Evolutionary conservation across 805 yeast genomes (phyloP).

Genomic region (Cyberlindnera mississippiensis): DNA sequence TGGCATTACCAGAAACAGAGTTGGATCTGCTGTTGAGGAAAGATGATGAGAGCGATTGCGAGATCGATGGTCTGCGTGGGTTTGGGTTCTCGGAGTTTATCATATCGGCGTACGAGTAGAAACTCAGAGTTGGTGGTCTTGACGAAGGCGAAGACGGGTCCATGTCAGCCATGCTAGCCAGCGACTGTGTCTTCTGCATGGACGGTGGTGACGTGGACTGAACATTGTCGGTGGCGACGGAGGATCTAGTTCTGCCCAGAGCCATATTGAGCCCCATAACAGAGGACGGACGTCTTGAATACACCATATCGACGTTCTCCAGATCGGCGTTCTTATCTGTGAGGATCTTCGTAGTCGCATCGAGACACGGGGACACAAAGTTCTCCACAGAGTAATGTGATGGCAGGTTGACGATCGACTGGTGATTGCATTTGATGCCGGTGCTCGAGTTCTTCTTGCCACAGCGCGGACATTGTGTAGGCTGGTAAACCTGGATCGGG

Average conservation of each 20-base stretch:
- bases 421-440: slow-evolving; percentile 25
- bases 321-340: slow-evolving; percentile 55
- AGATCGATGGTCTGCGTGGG: slow-evolving; percentile 58
- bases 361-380: slow-evolving; percentile 76
- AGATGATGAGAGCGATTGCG: slow-evolving; percentile 38
- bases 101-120: slow-evolving; percentile 80
- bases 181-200: slow-evolving; percentile 23
- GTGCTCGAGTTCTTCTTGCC: slow-evolving; percentile 21
- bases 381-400: slow-evolving; percentile 51
- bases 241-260: slow-evolving; percentile 34
- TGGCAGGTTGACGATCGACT: slow-evolving; percentile 31
- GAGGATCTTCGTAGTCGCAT: slow-evolving; percentile 66
- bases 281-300: slow-evolving; percentile 55
- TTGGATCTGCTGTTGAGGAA: slow-evolving; percentile 22
- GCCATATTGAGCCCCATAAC: slow-evolving; percentile 43
- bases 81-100: slow-evolving; percentile 57
- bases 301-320: slow-evolving; percentile 68
- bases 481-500: slow-evolving; percentile 33
- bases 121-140: slow-evolving; percentile 34
- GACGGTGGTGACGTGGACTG: slow-evolving; percentile 14
- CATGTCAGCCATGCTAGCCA: slow-evolving; percentile 23
- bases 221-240: slow-evolving; percentile 12
- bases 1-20: slow-evolving; percentile 17
- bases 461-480: slow-evolving; percentile 26
- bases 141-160: slow-evolving; percentile 17